Base-by-base conservation (phyloP, 352 stramenopile genomes). In the Phytopythium ostracodes region DNA sequence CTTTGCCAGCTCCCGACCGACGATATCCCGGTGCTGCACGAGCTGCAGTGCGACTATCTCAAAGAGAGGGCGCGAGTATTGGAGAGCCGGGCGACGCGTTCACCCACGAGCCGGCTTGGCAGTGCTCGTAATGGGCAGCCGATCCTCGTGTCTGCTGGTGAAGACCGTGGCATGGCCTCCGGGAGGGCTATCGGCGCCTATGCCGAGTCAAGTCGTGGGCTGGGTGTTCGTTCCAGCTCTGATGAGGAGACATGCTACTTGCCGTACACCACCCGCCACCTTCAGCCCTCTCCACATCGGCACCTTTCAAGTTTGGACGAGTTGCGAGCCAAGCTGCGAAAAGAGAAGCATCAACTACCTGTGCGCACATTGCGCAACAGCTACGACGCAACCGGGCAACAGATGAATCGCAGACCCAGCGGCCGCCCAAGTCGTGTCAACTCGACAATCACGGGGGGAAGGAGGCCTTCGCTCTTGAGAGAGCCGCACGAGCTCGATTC, bases 261-360 rank as follows among this genome's bases (percentile, higher is more conserved):
- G 47, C 76, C 81, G 11, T 92, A 92, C 68, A 92, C 83, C 49
- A 87, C 79, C 4, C 75, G 83, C 25, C 64, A 72, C 25, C 66
- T 71, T 25, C 77, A 91, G 46, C 69, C 42, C 1, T 83, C 76
- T 0, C 71, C 76, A 0, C 72, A 84, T 46, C 73, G 71, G 7
- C 67, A 63, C 20, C 64, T 89, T 5, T 73, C 77, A 5, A 87
- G 79, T 18, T 53, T 90, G 25, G 50, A 60, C 7, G 74, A 86
- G 49, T 81, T 87, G 51, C 76, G 72, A 51, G 56, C 61, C 35
- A 76, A 70, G 52, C 51, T 64, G 20, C 66, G 72, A n/a, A 71
- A 86, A 10, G 77, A 90, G 15, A 78, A 84, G 24, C 55, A 75
- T n/a, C 63, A 57, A 27, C 40, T 67, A 18, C 66, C 67, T 1